Base-by-base conservation (phyloP, 257 asterid species). In the Knoxia roxburghii region DNA sequence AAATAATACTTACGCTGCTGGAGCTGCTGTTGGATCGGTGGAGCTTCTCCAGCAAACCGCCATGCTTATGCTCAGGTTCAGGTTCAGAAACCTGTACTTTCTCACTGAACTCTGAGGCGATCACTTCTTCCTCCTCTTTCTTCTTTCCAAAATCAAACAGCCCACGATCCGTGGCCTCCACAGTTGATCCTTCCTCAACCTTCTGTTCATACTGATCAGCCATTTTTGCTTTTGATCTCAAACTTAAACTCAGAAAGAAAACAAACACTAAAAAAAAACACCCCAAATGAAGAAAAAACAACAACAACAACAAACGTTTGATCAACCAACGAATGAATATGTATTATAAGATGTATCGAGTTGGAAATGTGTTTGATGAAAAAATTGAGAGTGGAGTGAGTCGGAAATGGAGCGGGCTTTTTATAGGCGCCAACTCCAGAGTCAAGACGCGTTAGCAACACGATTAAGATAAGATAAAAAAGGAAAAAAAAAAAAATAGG, bases 1-100 rank as follows among this genome's bases (percentile, higher is more conserved):
- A n/a, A n/a, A n/a, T n/a, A 30, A 26, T 11, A 84, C 95, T 83
- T 89, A 93, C 98, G 71, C 98, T 89, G 82, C 95, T 86, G 35
- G 90, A 80, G 77, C 89, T 82, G 73, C 65, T 64, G 70, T 4
- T 46, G 32, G 82, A 78, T 24, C 89, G 75, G 33, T 77, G 78
- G 3, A 86, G 86, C 74, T 89, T 93, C 55, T 85, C 65, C 48
- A 61, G 59, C 35, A 90, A 69, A 12, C 84, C 30, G 24, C 76
- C 85, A 63, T 82, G 89, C 67, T 86, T 82, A 51, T 80, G 89
- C 11, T 61, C 85, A 0, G 70, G 72, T 9, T 37, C 41, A n/a
- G n/a, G n/a, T 48, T 83, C 93, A 35, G 72, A 59, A 0, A 91
- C 86, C 30, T 84, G 66, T 5, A 82, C 95, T 24, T 91, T 91